Base-by-base conservation (phyloP, 257 asterid genomes). In the Datura wrightii region DNA sequence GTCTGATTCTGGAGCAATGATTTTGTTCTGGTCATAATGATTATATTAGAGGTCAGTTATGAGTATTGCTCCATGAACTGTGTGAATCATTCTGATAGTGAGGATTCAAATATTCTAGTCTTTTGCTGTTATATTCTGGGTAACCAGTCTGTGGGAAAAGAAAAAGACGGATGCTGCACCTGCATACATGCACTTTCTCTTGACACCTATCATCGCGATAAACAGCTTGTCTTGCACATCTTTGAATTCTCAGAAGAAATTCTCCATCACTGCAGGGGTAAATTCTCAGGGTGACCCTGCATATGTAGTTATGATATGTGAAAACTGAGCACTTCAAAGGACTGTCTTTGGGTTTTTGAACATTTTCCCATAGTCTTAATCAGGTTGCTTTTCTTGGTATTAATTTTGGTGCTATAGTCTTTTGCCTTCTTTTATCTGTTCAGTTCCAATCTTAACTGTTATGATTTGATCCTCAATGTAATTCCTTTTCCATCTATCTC, bases 381-480 rank as follows among this genome's bases (percentile, higher is more conserved):
- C 39, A 72, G 59, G 58, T 11, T 72, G 19, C 59, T 72, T 72
- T 11, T 48, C 69, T 19, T 72, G 46, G 59, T 24, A 46, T 46
- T 72, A 46, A 14, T n/a, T 71, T 19, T 46, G 37, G 58, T 46
- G 41, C 80, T 46, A 13, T 72, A 46, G 13, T 72, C 39, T 10
- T 46, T 46, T 72, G 42, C 41, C 42, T 46, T 19, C 59, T 44
- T 72, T 72, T 41, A 72, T 19, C 19, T n/a, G 41, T 44, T 71
- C 16, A 44, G 80, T 71, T 44, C 44, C 80, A 71, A 44, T 71
- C 59, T 72, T 13, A 11, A 19, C 59, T 72, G 2, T 72, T 10
- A 72, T 72, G 80, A 46, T 72, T 72, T 19, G 80, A 72, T 6
- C 58, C 18, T 18, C 42, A 72, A 72, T 46, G 46, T 72, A 72